A percentile compares a stretch with the other conserved stretches of the same genome.
Evolutionary conservation across 352 stramenopile genomes (phyloP).

Genomic region (Pythium phragmiticola): DNA sequence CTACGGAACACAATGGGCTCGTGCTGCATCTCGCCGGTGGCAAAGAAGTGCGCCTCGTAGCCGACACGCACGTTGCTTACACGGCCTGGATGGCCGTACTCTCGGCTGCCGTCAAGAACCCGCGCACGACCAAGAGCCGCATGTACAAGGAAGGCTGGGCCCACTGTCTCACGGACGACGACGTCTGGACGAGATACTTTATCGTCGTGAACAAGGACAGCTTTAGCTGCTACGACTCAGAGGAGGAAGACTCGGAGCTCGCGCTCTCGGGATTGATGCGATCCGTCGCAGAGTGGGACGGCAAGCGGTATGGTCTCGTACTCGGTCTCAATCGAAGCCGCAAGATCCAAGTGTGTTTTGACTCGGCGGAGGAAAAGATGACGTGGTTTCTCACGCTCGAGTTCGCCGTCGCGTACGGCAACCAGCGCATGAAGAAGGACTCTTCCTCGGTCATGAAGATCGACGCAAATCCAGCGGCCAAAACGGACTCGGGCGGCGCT

Average conservation of each 20-base stretch:
- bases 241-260: slow-evolving; percentile 66
- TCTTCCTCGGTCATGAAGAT: slow-evolving; percentile 47
- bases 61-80: slow-evolving; percentile 78
- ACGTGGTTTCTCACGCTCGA: slow-evolving; percentile 81
- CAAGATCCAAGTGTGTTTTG: slow-evolving; percentile 78
- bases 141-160: slow-evolving; percentile 74
- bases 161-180: slow-evolving; percentile 71
- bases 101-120: slow-evolving; percentile 60
- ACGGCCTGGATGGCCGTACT: slow-evolving; percentile 74
- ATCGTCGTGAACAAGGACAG: slow-evolving; percentile 75
- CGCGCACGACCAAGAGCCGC: slow-evolving; percentile 44
- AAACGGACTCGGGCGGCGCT: slow-evolving; percentile 25
- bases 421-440: slow-evolving; percentile 70
- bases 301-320: slow-evolving; percentile 70
- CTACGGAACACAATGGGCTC: slow-evolving; percentile 77
- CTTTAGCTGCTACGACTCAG: slow-evolving; percentile 77
- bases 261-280: slow-evolving; percentile 65
- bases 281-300: slow-evolving; percentile 70
- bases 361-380: slow-evolving; percentile 82
- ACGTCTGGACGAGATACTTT: slow-evolving; percentile 73
- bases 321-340: slow-evolving; percentile 64
- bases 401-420: slow-evolving; percentile 67
- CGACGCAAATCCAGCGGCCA: slow-evolving; percentile 39
- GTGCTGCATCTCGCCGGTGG: slow-evolving; percentile 57
- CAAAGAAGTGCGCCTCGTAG: slow-evolving; percentile 76